These are phyloP conservation scores for Plectosphaerella sp. DNA, from an alignment of 2,329 filamentous ascomycete species.

Conservation along the genomic window DNA sequence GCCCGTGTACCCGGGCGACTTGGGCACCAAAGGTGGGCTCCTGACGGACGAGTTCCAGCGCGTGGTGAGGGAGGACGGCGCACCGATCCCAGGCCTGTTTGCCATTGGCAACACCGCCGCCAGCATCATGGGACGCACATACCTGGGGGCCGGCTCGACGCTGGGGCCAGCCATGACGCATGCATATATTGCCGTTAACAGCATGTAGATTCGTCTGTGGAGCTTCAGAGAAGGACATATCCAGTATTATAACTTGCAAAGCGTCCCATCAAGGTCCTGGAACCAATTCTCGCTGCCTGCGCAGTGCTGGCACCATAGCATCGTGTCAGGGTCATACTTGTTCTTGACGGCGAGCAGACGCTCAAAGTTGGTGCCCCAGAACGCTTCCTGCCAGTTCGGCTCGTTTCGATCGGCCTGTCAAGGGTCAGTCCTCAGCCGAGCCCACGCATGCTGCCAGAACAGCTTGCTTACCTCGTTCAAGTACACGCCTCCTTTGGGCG, in stretches of 20 bases:
- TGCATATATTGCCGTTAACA: constrained; percentile 20
- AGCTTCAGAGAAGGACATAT: too few relatives aligned
- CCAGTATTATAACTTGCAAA: too few relatives aligned
- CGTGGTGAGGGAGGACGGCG: constrained; percentile 15
- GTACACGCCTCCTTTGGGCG: too few relatives aligned
- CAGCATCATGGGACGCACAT: constrained; percentile 26
- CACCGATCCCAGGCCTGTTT: constrained; percentile 24
- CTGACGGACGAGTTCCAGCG: constrained; percentile 25
- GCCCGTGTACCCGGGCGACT: constrained; percentile 27
- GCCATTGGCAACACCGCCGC: constrained; percentile 27
- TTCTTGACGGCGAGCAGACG: not conserved
- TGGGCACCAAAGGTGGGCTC: constrained; percentile 31
- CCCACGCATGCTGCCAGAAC: too few relatives aligned
- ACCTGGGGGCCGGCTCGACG: constrained; percentile 27
- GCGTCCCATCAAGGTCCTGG: too few relatives aligned
- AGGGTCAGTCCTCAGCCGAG: too few relatives aligned
- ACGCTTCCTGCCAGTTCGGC: not conserved
- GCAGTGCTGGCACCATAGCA: too few relatives aligned
- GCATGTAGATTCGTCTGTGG: too few relatives aligned
- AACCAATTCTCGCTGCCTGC: too few relatives aligned
- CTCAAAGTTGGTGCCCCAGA: not conserved
- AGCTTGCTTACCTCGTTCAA: too few relatives aligned
- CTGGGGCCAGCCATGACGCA: constrained; percentile 30
- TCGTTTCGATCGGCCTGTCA: too few relatives aligned
- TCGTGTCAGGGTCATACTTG: not conserved